These are phyloP conservation scores for Grosmannia clavigera DNA, from an alignment of 2,329 filamentous ascomycete species.

Conservation along the genomic window DNA sequence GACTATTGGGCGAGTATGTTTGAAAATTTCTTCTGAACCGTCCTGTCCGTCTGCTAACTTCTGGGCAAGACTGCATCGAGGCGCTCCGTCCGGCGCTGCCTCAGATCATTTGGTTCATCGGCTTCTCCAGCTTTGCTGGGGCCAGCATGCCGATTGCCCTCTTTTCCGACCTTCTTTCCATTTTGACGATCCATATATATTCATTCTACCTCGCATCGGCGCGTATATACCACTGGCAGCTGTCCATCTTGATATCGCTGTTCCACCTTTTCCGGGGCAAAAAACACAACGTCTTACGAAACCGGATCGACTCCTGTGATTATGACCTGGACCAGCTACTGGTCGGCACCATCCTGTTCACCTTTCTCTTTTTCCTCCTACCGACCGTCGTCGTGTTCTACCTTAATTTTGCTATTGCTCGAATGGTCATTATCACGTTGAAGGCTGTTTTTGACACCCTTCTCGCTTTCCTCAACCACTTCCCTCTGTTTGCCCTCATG, in stretches of 20 bases:
- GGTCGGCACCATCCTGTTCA: constrained; percentile 92
- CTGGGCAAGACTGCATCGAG: constrained; percentile 54
- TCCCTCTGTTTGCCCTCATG: constrained; percentile 95
- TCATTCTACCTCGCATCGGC: constrained; percentile 96
- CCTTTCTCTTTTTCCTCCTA: constrained; percentile 83
- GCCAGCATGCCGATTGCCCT: constrained; percentile 95
- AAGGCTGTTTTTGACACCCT: constrained; percentile 87
- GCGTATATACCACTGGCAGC: constrained; percentile 96
- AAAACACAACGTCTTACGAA: constrained; percentile 92
- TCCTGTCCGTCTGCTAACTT: neutral
- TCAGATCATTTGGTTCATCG: constrained; percentile 79
- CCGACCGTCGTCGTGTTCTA: constrained; percentile 96
- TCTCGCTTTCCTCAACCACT: constrained; percentile 91
- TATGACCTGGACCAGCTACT: constrained; percentile 96
- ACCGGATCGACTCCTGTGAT: constrained; percentile 96
- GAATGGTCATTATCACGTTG: constrained; percentile 88
- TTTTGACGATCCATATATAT: constrained; percentile 91
- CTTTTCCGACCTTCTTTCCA: constrained; percentile 83
- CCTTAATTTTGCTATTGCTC: constrained; percentile 82
- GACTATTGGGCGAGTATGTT: constrained; percentile 87
- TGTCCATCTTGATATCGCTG: constrained; percentile 91
- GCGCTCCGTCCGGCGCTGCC: constrained; percentile 71
- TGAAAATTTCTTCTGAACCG: neutral
- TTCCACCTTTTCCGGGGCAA: constrained; percentile 98
- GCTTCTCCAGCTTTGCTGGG: constrained; percentile 87